phyloP scores from a whole-genome alignment of 2,329 filamentous ascomycete species.

The Zasmidium cellare region DNA sequence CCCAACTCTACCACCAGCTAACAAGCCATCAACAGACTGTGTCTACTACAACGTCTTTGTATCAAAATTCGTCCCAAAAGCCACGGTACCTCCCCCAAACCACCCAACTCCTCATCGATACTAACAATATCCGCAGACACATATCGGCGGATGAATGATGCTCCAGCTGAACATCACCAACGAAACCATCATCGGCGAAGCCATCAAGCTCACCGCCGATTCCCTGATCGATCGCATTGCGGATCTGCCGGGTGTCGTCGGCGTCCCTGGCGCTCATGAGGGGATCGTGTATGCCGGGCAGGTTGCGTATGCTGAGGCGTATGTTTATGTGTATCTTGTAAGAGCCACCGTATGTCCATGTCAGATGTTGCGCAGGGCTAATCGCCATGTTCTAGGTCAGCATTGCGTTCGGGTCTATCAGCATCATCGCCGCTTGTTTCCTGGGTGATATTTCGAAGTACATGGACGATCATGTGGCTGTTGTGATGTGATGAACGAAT shows the following conservation, averaged over 20 bases:
- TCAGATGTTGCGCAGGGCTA: conserved; percentile 19
- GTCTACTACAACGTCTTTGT: conserved; percentile 42
- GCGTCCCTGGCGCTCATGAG: conserved; percentile 42
- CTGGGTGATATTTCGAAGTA: conserved; percentile 36
- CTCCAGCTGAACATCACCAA: conserved; percentile 51
- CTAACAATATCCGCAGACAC: conserved; percentile 27
- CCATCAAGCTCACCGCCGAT: conserved; percentile 55
- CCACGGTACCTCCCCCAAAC: conserved; percentile 24
- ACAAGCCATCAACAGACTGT: conserved; percentile 9
- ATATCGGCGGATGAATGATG: conserved; percentile 54
- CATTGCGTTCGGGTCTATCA: conserved; percentile 32
- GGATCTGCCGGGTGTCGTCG: conserved; percentile 53
- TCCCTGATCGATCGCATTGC: conserved; percentile 53
- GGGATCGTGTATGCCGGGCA: conserved; percentile 25
- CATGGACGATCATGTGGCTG: conserved; percentile 48
- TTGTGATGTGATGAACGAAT: conserved; percentile 14
- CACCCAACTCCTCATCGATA: neutral
- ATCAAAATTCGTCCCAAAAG: conserved; percentile 42
- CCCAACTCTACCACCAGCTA: neutral
- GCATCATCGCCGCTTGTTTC: conserved; percentile 30
- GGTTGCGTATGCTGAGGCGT: conserved; percentile 31
- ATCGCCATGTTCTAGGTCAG: conserved; percentile 31
- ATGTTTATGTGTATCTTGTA: conserved; percentile 30
- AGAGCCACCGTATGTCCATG: neutral
- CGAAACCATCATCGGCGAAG: conserved; percentile 42